A percentile compares a stretch with the other conserved stretches of the same genome.
Evolutionary conservation across 2,329 filamentous ascomycete species (phyloP).

Genomic region (Helotiales sp.): DNA sequence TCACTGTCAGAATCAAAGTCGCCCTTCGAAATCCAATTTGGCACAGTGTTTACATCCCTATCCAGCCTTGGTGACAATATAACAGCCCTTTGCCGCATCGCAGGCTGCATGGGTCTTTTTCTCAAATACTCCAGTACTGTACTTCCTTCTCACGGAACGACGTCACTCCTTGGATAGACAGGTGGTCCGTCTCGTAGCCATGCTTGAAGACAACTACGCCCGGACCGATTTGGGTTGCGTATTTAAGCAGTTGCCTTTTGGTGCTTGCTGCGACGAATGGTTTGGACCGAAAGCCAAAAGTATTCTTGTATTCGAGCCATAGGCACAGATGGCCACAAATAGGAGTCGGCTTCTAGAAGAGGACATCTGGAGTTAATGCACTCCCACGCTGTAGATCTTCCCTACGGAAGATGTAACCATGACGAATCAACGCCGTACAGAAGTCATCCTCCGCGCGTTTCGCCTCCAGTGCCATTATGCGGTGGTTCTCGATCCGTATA

Average conservation of each 20-base stretch:
- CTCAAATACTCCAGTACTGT: too few relatives aligned
- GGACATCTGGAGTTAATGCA: slow-evolving; percentile 19
- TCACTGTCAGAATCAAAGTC: too few relatives aligned
- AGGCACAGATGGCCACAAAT: slow-evolving; percentile 19
- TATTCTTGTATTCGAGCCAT: slow-evolving; percentile 26
- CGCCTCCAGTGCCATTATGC: slow-evolving; percentile 9
- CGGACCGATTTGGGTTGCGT: slow-evolving; percentile 22
- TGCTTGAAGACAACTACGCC: slow-evolving; percentile 24
- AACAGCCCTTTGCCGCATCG: too few relatives aligned
- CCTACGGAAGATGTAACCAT: slow-evolving; percentile 6
- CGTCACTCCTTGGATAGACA: slow-evolving; percentile 20
- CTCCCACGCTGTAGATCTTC: slow-evolving; percentile 9
- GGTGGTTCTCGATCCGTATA: slow-evolving; percentile 6
- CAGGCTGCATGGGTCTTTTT: too few relatives aligned
- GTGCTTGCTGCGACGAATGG: slow-evolving; percentile 15
- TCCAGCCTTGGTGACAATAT: too few relatives aligned
- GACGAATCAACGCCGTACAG: neutral
- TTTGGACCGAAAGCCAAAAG: slow-evolving; percentile 22
- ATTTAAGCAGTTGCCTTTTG: slow-evolving; percentile 24
- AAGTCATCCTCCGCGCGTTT: slow-evolving; percentile 20
- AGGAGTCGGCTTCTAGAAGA: slow-evolving; percentile 16
- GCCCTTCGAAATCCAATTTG: too few relatives aligned
- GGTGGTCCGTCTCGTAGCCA: slow-evolving; percentile 20
- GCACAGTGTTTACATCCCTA: too few relatives aligned
- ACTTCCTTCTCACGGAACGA: slow-evolving; percentile 24